Evolutionary conservation across 1,139 yeast species (phyloP).

Genomic region (Geotrichum candidum): DNA sequence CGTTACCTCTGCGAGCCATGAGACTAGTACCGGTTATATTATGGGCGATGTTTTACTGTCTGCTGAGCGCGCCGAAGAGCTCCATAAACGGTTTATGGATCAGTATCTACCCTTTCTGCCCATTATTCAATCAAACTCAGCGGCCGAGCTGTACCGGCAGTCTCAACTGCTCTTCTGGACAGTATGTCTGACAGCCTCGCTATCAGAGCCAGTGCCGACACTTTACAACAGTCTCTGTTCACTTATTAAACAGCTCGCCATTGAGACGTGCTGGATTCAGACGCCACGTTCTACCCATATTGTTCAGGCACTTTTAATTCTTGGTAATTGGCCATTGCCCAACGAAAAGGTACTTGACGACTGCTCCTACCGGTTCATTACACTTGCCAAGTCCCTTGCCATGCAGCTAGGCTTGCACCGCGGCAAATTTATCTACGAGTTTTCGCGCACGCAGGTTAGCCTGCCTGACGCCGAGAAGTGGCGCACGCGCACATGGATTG

Average conservation of each 20-base stretch:
- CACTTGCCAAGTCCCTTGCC: constrained; percentile 77
- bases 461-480: constrained; percentile 89
- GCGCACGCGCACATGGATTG: constrained; percentile 92
- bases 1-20: not conserved
- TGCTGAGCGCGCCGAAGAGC: constrained; percentile 58
- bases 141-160: constrained; percentile 73
- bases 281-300: constrained; percentile 93
- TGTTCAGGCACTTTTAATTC: constrained; percentile 76
- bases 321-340: constrained; percentile 90
- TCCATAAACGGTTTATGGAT: constrained; percentile 62
- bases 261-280: constrained; percentile 88
- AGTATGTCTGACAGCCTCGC: constrained; percentile 76
- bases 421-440: constrained; percentile 86
- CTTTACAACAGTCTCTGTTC: constrained; percentile 71
- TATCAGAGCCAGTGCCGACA: constrained; percentile 82
- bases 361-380: constrained; percentile 81
- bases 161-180: constrained; percentile 88
- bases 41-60: constrained; percentile 71
- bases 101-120: constrained; percentile 76
- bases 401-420: constrained; percentile 89
- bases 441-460: constrained; percentile 81
- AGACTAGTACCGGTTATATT: constrained; percentile 33
- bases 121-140: constrained; percentile 62
- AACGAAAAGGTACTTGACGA: constrained; percentile 91
- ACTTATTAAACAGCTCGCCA: constrained; percentile 77